Evolutionary conservation across 139 green algal genomes (phyloP), one percentile per base, ranked within the genome.

Genomic region (Chlorella vulgaris): DNA sequence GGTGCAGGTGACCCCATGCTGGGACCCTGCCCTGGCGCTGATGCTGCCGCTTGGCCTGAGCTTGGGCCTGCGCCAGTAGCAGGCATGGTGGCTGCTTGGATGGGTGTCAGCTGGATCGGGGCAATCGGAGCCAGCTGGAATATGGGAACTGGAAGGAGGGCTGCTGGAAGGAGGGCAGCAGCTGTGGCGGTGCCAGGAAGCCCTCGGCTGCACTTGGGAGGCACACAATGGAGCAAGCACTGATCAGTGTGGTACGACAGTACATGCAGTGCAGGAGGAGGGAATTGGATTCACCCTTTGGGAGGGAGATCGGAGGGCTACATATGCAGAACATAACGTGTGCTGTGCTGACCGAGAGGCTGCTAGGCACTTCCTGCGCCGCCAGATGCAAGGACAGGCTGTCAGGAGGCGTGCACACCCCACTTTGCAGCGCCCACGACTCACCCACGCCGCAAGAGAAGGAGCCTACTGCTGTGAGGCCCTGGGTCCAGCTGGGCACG

Each of bases 401-500:
- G n/a, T n/a, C n/a, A n/a, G n/a, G n/a, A n/a, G n/a, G n/a, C n/a
- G n/a, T n/a, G n/a, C n/a, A n/a, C n/a, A n/a, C n/a, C n/a, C n/a
- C n/a, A n/a, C n/a, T n/a, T n/a, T n/a, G n/a, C n/a, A n/a, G n/a
- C n/a, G n/a, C n/a, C n/a, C n/a, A n/a, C 24, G 58, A 6, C 71
- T 50, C 53, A 70, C 74, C 74, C 19, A 21, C 26, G 24, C n/a
- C 58, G 26, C 76, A 82, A 22, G 62, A 66, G 42, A 66, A 82
- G 40, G 35, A 13, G 18, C 76, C 76, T 1, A 66, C 18, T 3
- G 76, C 76, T 4, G 24, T 58, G 1, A 67, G 35, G 31, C 76
- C 76, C 47, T 60, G 42, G 35, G 65, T 71, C 65, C 65, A 71
- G 1, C 35, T 18, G 36, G 65, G 65, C 19, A 15, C 47, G 65